These are phyloP conservation scores for Funneliformis mosseae DNA, from an alignment of 192 early-diverging fungal species.

Conservation along the genomic window DNA sequence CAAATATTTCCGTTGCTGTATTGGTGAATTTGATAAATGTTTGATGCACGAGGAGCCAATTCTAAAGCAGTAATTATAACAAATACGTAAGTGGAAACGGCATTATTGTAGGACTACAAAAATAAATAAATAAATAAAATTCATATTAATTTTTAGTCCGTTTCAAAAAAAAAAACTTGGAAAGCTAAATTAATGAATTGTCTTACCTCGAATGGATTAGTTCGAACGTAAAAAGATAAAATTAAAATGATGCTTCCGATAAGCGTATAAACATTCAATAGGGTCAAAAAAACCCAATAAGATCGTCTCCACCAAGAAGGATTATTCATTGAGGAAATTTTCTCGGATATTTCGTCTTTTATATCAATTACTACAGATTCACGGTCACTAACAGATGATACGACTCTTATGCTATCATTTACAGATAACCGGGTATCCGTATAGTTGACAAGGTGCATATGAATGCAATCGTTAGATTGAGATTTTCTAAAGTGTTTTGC, in stretches of 20 bases:
- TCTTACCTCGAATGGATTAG: background rate
- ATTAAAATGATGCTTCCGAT: background rate
- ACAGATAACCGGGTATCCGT: background rate
- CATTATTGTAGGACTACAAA: background rate
- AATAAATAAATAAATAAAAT: background rate
- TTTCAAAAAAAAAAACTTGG: too few relatives aligned
- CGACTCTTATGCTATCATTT: background rate
- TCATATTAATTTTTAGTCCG: background rate
- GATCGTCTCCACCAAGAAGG: background rate
- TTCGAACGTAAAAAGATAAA: background rate
- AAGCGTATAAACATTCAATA: background rate
- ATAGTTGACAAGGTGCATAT: background rate
- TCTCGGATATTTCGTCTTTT: background rate
- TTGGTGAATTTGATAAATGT: constrained; percentile 17
- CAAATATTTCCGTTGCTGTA: background rate
- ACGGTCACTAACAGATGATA: background rate
- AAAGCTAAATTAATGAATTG: background rate
- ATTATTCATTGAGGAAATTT: constrained; percentile 3
- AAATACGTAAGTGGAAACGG: background rate
- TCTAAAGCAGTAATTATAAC: constrained; percentile 15
- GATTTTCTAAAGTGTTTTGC: background rate
- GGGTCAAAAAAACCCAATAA: background rate
- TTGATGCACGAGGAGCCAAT: constrained; percentile 1
- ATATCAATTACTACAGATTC: background rate
- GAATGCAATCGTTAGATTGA: background rate